These are phyloP conservation scores for Myochromella boudieri DNA, from an alignment of 768 basidiomycete genomes.

Conservation along the genomic window DNA sequence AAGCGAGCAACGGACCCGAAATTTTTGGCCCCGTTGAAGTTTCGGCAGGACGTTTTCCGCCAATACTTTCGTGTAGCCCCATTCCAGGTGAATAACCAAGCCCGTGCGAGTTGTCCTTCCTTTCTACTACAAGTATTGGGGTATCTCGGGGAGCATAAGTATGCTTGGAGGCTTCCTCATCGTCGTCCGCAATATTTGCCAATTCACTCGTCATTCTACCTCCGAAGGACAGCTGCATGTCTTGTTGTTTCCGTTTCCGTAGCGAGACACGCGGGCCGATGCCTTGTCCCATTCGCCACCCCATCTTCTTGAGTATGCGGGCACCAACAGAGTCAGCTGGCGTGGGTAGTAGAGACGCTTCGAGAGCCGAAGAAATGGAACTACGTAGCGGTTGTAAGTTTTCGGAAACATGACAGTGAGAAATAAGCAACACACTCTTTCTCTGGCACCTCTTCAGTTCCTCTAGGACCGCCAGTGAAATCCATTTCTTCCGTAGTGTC, in stretches of 20 bases:
- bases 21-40: slow-evolving; percentile 49
- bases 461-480: slow-evolving; percentile 54
- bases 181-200: slow-evolving; percentile 50
- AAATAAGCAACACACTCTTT: slow-evolving; percentile 54
- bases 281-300: slow-evolving; percentile 92
- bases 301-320: slow-evolving; percentile 90
- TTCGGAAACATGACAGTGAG: background rate
- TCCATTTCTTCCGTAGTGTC: slow-evolving; percentile 82
- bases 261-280: slow-evolving; percentile 87
- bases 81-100: slow-evolving; percentile 75
- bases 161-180: slow-evolving; percentile 86
- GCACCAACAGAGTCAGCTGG: slow-evolving; percentile 82
- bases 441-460: slow-evolving; percentile 42
- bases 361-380: slow-evolving; percentile 60
- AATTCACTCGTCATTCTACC: slow-evolving; percentile 28
- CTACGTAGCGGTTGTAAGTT: slow-evolving; percentile 32
- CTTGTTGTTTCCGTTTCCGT: slow-evolving; percentile 71
- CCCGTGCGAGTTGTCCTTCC: slow-evolving; percentile 80
- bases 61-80: slow-evolving; percentile 60
- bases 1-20: slow-evolving; percentile 40
- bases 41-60: slow-evolving; percentile 26
- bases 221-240: slow-evolving; percentile 44
- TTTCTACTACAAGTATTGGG: slow-evolving; percentile 53
- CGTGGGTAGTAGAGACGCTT: slow-evolving; percentile 67
- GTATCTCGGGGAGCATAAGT: slow-evolving; percentile 84